Evolutionary conservation across 495 filamentous ascomycete genomes (phyloP), one percentile per base, ranked within the genome.

Genomic region (Chaetomium cochliodes): DNA sequence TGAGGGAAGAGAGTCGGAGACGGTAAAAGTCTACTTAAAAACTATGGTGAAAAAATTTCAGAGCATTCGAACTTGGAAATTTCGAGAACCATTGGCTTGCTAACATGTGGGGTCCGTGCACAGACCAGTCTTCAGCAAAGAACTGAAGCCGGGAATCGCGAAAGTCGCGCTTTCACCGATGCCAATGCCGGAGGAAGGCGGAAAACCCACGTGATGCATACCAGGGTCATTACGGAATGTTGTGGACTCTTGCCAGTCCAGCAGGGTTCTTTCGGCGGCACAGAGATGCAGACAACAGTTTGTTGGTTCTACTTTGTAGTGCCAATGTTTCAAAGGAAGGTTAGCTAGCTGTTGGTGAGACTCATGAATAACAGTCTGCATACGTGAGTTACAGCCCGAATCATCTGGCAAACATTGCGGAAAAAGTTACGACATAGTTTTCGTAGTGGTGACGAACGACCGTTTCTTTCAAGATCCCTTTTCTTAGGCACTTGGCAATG

Each of bases 31-130:
- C 67, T 70, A 67, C 66, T 60, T 55, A 42, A 63, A 25, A 28
- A 51, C 25, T 58, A 60, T 47, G 46, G 46, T 12, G 67, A 68
- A 75, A 75, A 73, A 76, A 86, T 88, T 82, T 57, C 37, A 25
- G 65, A 18, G 41, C 41, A 44, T 18, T 74, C 72, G 72, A 74
- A 76, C 56, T 54, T 63, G 65, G 70, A 73, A 75, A 70, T 72
- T 71, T 74, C 60, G 72, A 71, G 64, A 56, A 39, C 66, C 67
- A 68, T 54, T 69, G 66, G 58, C 52, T 47, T 11, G 62, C 52
- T 23, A 60, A 49, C 22, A 12, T 15, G 69, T 71, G 65, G 67
- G 55, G 23, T 62, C 5, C 5, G 22, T 55, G 33, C 70, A 71
- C 69, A 39, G 69, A 39, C 69, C 63, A 58, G 44, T 60, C 33